Evolutionary conservation across 495 filamentous ascomycete genomes (phyloP), one percentile per base, ranked within the genome.

Genomic region (Penicillium bialowiezense): DNA sequence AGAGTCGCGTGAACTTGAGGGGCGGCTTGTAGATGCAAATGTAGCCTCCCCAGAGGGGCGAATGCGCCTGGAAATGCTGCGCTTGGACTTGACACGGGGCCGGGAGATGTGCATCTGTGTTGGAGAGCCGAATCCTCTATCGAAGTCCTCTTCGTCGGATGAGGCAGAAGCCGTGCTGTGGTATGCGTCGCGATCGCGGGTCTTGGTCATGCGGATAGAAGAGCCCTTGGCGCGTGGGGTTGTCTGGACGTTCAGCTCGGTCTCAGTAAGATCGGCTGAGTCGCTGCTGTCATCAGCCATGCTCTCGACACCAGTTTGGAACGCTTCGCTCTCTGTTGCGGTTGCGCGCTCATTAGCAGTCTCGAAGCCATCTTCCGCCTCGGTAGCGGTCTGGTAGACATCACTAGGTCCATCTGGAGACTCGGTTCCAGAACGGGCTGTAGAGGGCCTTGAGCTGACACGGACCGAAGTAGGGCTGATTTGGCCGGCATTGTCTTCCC

Each of bases 91-190:
- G 17, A 91, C 70, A 32, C 86, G 84, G 64, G 89, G 85, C 28
- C 82, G 81, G 50, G 87, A 86, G 13, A 81, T 73, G 17, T 84
- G 74, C 19, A 69, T 64, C 41, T 86, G 78, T 18, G 80, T 73
- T 12, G 87, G 83, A 3, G 87, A 90, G 41, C 74, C 79, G 13
- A 81, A 54, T 5, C 71, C 72, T 17, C 44, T 52, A 26, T 75
- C 73, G 19, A 78, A 80, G 20, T 85, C 82, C 37, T 84, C 84
- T 19, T 95, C 90, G 48, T 95, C 91, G 18, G 76, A 84, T 19
- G 89, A 91, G 4, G 88, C 91, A 8, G 92, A 96, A 15, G 91
- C 92, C 5, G 91, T 95, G 71, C 91, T 97, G 52, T 86, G 77
- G 60, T 86, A 88, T 5, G 90, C 91, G 38, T 74, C 72, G 3